phyloP scores from a whole-genome alignment of 805 yeast species.

The Komagataella ulmi region DNA sequence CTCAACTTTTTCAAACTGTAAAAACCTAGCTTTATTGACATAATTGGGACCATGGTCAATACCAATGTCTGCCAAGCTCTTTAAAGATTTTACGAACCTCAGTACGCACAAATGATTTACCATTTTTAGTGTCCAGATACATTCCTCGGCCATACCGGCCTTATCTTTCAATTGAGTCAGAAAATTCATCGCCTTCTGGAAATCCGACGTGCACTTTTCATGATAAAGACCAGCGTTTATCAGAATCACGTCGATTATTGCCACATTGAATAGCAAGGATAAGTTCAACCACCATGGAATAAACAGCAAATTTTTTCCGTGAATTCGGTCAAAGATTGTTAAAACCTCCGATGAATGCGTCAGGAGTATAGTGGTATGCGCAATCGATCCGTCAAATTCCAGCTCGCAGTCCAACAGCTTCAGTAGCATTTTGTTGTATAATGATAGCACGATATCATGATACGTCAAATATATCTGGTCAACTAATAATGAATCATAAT shows the following conservation, averaged over 20 bases:
- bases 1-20: neutral
- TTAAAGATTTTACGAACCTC: neutral
- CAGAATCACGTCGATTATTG: neutral
- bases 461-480: neutral
- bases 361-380: neutral
- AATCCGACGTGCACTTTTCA: neutral
- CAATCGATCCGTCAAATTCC: neutral
- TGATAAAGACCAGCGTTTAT: neutral
- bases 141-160: neutral
- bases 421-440: neutral
- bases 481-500: neutral
- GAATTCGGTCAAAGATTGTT: neutral
- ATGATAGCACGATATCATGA: neutral
- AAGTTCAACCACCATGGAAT: neutral
- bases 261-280: neutral
- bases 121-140: neutral
- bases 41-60: neutral
- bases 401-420: neutral
- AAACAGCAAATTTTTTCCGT: neutral
- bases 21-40: neutral
- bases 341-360: neutral
- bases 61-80: neutral
- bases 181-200: neutral
- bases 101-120: neutral
- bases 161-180: neutral